Evolutionary conservation across 2,329 filamentous ascomycete genomes (phyloP).

Genomic region (Coniella vitis): DNA sequence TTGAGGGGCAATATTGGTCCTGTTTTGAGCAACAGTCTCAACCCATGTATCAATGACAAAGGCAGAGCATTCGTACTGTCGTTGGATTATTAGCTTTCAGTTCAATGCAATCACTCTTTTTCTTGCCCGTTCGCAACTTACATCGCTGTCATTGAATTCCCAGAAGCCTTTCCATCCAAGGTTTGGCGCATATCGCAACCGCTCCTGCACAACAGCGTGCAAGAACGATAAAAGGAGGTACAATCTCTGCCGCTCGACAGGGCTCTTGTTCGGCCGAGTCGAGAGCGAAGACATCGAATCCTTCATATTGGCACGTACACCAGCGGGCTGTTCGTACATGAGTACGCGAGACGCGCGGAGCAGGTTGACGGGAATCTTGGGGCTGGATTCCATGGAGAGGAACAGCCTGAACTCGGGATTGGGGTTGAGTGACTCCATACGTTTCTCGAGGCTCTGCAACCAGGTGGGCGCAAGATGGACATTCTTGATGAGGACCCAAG

Average conservation of each 20-base stretch:
- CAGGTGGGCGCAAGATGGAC: constrained; percentile 93
- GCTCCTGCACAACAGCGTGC: constrained; percentile 92
- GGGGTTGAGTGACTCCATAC: constrained; percentile 90
- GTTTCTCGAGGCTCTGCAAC: constrained; percentile 95
- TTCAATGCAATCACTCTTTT: constrained; percentile 14
- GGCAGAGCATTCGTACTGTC: constrained; percentile 89
- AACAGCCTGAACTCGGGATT: constrained; percentile 91
- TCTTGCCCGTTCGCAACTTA: constrained; percentile 47
- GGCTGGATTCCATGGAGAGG: constrained; percentile 95
- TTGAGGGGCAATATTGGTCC: constrained; percentile 86
- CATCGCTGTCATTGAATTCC: constrained; percentile 99
- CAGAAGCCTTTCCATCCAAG: constrained; percentile 98
- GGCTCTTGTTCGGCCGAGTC: constrained; percentile 67
- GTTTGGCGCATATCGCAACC: constrained; percentile 86
- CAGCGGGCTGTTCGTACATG: constrained; percentile 97
- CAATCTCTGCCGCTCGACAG: constrained; percentile 82
- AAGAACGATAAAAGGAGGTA: constrained; percentile 91
- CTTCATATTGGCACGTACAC: constrained; percentile 96
- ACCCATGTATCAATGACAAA: constrained; percentile 96
- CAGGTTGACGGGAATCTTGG: constrained; percentile 93
- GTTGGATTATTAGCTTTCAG: constrained; percentile 18
- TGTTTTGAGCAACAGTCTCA: constrained; percentile 70
- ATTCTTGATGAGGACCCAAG: constrained; percentile 98
- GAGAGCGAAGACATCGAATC: constrained; percentile 85
- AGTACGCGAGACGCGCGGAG: constrained; percentile 88